Evolutionary conservation across 768 basidiomycete species (phyloP), one percentile per base, ranked within the genome.

Genomic region (Termitomyces eurrhizus): DNA sequence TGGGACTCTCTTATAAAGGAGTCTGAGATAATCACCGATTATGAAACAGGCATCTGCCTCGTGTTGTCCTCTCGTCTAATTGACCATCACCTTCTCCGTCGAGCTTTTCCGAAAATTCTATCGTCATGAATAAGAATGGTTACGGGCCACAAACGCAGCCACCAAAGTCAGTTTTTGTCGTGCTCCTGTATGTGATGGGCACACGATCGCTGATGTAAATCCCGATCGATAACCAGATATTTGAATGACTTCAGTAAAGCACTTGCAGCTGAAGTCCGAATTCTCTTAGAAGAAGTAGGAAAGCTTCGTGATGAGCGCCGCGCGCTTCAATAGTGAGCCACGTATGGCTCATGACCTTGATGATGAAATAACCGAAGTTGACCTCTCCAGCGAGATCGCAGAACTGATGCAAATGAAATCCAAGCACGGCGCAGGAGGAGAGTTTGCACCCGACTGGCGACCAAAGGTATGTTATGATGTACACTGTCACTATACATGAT

Each of bases 181-280:
- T n/a, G 8, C 53, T 48, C 21, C 36, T 6, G 9, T 21, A 32
- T 32, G 37, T 13, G 5, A 21, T 50, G 12, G 6, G 6, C 12
- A 29, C 16, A 26, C 48, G 26, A 54, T 59, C 29, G 8, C 42
- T 61, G 45, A 60, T 48, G 52, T 29, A 42, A 51, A 35, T n/a
- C 12, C 12, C 41, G 24, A 50, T 37, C 60, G 32, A 50, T 42
- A 21, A 21, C 64, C 52, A 78, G 80, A 77, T 89, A 91, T 66
- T 77, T 93, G 48, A 88, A 91, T 65, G 90, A 93, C 64, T 93
- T 93, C 72, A 92, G 88, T 68, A 91, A 88, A 68, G 88, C 90
- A 0, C 79, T 93, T 29, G 89, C 92, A 5, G 75, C 78, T 14
- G 92, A 94, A 75, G 89, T 94, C 9, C 83, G 90, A 41, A 84